phyloP scores from a whole-genome alignment of 2,329 filamentous ascomycete genomes.

The Penicillium aurantiogriseum region DNA sequence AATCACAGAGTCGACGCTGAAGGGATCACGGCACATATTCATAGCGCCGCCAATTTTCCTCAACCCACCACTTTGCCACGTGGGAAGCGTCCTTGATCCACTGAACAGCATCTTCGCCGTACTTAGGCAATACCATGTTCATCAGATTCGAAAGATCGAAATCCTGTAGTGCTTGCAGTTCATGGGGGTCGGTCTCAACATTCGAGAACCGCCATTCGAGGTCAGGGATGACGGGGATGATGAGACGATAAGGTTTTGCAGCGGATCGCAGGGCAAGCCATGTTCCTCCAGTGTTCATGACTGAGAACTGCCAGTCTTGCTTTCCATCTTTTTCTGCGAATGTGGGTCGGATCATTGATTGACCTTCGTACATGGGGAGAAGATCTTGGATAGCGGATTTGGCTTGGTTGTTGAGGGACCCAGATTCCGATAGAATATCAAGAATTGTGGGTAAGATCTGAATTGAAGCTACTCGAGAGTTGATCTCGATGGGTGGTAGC shows the following conservation, averaged over 20 bases:
- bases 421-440: conserved; percentile 44
- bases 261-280: conserved; percentile 67
- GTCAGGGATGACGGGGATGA: conserved; percentile 76
- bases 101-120: conserved; percentile 35
- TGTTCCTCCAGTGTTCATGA: conserved; percentile 38
- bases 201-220: conserved; percentile 45
- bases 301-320: conserved; percentile 34
- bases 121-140: conserved; percentile 23
- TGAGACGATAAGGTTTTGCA: conserved; percentile 71
- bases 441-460: conserved; percentile 44
- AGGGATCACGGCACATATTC: conserved; percentile 13
- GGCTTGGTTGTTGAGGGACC: conserved; percentile 38
- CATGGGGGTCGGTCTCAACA: conserved; percentile 35
- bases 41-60: conserved; percentile 31
- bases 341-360: conserved; percentile 47
- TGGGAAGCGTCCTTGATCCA: conserved; percentile 40
- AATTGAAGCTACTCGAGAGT: neutral
- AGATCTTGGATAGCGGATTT: conserved; percentile 39
- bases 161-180: conserved; percentile 33
- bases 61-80: conserved; percentile 41
- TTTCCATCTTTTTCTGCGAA: conserved; percentile 36
- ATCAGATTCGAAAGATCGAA: conserved; percentile 32
- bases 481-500: neutral
- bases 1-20: neutral
- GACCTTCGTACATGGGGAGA: conserved; percentile 48